Evolutionary conservation across 169 alveolate genomes (phyloP).

Genomic region (Ichthyophthirius multifiliis): DNA sequence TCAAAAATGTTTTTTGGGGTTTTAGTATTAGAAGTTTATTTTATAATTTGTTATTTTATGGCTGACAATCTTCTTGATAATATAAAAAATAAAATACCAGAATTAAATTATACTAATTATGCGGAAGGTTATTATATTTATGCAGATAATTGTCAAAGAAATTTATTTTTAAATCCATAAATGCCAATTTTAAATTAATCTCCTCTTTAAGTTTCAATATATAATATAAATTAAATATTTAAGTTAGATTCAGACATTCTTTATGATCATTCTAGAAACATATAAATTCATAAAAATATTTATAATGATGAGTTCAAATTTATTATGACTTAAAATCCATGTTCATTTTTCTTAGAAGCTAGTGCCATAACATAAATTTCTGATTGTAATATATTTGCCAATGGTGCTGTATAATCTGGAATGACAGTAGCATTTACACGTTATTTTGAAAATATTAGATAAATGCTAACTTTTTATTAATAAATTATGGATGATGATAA

Average conservation of each 20-base stretch:
- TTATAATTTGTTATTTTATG: not conserved
- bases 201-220: not conserved
- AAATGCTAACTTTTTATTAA: too few species aligned
- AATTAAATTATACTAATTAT: not conserved
- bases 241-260: not conserved
- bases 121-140: not conserved
- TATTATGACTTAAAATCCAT: not conserved
- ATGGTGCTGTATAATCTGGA: too few species aligned
- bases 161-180: not conserved
- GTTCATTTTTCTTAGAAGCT: not conserved
- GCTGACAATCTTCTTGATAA: not conserved
- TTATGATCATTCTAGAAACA: not conserved
- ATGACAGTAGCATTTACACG: too few species aligned
- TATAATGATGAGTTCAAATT: not conserved
- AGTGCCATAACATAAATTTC: too few species aligned
- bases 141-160: not conserved
- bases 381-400: too few species aligned
- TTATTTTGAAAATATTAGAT: too few species aligned
- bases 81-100: not conserved
- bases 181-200: not conserved
- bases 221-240: not conserved
- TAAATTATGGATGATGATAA: too few species aligned
- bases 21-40: not conserved
- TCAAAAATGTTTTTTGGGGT: conserved; percentile 5
- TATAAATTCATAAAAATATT: not conserved